Percentiles rank a stretch among this genome's conserved stretches.
These are phyloP conservation scores for Eleusine indica DNA, from an alignment of 176 grass and related monocot genomes.

Conservation along the genomic window DNA sequence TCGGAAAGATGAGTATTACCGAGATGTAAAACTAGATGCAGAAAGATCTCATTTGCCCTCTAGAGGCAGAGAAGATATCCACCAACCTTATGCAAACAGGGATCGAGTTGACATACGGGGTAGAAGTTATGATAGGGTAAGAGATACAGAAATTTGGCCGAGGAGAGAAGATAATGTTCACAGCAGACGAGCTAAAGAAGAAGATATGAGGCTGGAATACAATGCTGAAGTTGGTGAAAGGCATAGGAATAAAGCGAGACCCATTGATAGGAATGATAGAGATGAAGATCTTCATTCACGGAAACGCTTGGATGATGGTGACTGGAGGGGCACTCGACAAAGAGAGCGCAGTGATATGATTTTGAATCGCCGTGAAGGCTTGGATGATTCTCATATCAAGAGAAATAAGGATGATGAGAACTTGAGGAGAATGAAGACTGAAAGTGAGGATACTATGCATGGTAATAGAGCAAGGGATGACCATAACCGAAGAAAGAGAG, in stretches of 20 bases:
- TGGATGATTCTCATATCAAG: constrained; percentile 73
- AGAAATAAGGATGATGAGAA: constrained; percentile 85
- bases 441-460: constrained; percentile 60
- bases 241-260: constrained; percentile 65
- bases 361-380: constrained; percentile 59
- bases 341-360: constrained; percentile 61
- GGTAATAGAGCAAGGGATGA: constrained; percentile 74
- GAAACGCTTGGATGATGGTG: constrained; percentile 73
- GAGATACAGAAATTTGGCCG: constrained; percentile 55
- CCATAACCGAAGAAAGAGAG: constrained; percentile 73
- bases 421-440: constrained; percentile 69
- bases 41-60: constrained; percentile 51
- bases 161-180: constrained; percentile 80
- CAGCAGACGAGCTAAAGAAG: constrained; percentile 73
- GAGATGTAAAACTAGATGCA: constrained; percentile 43
- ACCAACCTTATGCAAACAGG: constrained; percentile 51
- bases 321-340: constrained; percentile 75
- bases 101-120: constrained; percentile 53
- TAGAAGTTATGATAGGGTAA: constrained; percentile 84
- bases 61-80: constrained; percentile 65
- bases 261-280: constrained; percentile 69
- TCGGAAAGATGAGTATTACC: constrained; percentile 48
- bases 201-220: constrained; percentile 66
- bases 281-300: constrained; percentile 68
- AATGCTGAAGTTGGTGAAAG: constrained; percentile 64